Evolutionary conservation across 2,329 filamentous ascomycete species (phyloP).

Genomic region (Biscogniauxia mediterranea): DNA sequence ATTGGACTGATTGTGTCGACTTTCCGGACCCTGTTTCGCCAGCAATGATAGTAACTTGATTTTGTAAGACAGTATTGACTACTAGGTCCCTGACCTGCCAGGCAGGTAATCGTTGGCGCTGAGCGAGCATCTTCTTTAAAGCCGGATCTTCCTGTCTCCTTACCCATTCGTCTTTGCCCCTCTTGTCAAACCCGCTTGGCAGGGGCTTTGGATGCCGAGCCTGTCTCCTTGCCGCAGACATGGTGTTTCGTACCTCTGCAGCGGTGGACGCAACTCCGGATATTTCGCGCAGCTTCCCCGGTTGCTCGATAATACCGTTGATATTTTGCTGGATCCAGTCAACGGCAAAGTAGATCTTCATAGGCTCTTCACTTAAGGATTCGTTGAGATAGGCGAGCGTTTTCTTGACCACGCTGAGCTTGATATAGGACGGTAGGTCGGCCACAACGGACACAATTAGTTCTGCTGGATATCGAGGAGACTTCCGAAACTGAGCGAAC

Average conservation of each 20-base stretch:
- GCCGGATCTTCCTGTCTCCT: slow-evolving; percentile 61
- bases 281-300: slow-evolving; percentile 81
- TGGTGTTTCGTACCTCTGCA: slow-evolving; percentile 47
- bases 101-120: slow-evolving; percentile 75
- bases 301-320: slow-evolving; percentile 77
- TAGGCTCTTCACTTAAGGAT: slow-evolving; percentile 76
- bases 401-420: slow-evolving; percentile 80
- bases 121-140: slow-evolving; percentile 72
- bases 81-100: slow-evolving; percentile 81
- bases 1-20: slow-evolving; percentile 95
- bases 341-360: slow-evolving; percentile 82
- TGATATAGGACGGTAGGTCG: slow-evolving; percentile 85
- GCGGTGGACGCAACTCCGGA: slow-evolving; percentile 72
- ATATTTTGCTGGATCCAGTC: slow-evolving; percentile 91
- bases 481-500: slow-evolving; percentile 65
- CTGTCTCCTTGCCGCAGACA: slow-evolving; percentile 34
- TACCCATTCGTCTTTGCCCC: slow-evolving; percentile 68
- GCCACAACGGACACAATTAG: slow-evolving; percentile 68
- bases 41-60: slow-evolving; percentile 93
- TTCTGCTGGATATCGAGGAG: slow-evolving; percentile 69
- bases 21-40: slow-evolving; percentile 97
- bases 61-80: slow-evolving; percentile 68
- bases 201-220: slow-evolving; percentile 57
- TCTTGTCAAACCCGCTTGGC: slow-evolving; percentile 58
- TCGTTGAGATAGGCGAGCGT: slow-evolving; percentile 69